Evolutionary conservation across 139 green algal genomes (phyloP), one percentile per base, ranked within the genome.

Genomic region (Desmodesmus armatus): DNA sequence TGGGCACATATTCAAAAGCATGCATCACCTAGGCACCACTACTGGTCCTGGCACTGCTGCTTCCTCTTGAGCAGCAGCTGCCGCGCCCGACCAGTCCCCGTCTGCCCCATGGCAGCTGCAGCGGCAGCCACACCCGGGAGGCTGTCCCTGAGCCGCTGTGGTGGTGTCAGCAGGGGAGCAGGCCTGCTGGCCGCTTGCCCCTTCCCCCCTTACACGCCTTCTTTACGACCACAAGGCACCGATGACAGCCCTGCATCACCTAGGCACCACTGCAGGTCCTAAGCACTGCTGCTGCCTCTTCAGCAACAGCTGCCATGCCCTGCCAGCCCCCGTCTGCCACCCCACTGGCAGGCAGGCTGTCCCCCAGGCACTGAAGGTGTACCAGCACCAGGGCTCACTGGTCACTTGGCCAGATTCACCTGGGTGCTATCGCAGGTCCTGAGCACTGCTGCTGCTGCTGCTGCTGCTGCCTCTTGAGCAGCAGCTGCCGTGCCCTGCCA

Each of bases 121-220:
- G 76, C 76, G 53, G 55, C 76, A 41, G 76, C 76, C 29, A 55
- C 76, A 7, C 76, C 76, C 5, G 76, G 76, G 41, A 82, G 55
- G 4, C 27, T 55, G 25, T 71, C 66, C 47, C 58, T 67, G 69
- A 86, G 80, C 58, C 66, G 71, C 2, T 25, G 31, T 41, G 80
- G 80, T 21, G 80, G 80, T 53, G 65, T 80, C 47, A 86, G 70
- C 69, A 86, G 35, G 13, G 80, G 80, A 27, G 80, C 80, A 27
- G 66, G 44, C 13, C 80, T 27, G 11, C 33, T 17, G 0, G 72
- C 40, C 0, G 60, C 40, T 35, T 76, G 62, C 19, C 51, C 69
- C 41, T 89, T 79, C n/a, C n/a, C n/a, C n/a, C n/a, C n/a, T 2
- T 95, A 95, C 72, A 98, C n/a, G n/a, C n/a, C n/a, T n/a, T n/a